phyloP scores from a whole-genome alignment of 2,329 filamentous ascomycete species.

The Fusarium poae region DNA sequence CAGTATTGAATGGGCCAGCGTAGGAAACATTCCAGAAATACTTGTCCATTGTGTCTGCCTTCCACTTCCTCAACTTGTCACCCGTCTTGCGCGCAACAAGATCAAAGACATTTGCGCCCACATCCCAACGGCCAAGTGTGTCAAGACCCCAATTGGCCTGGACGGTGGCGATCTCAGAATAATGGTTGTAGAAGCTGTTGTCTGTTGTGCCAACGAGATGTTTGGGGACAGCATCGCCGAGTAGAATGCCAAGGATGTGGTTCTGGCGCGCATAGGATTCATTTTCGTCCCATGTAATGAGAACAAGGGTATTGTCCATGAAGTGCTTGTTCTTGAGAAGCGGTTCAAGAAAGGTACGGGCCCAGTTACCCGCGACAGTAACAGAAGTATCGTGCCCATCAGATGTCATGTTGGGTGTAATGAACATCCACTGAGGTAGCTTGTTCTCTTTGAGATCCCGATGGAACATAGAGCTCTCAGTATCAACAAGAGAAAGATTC shows the following conservation, averaged over 20 bases:
- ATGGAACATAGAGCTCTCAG: constrained; percentile 69
- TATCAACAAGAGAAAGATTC: constrained; percentile 67
- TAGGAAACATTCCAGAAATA: constrained; percentile 68
- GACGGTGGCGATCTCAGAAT: constrained; percentile 75
- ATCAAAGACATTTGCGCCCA: constrained; percentile 77
- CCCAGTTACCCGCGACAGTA: constrained; percentile 76
- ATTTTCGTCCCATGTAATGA: constrained; percentile 86
- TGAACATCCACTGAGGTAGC: constrained; percentile 79
- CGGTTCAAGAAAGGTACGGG: constrained; percentile 75
- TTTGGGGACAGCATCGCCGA: constrained; percentile 79
- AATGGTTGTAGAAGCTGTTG: constrained; percentile 78
- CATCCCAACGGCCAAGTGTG: constrained; percentile 78
- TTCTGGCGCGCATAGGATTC: constrained; percentile 76
- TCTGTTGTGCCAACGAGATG: constrained; percentile 77
- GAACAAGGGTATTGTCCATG: constrained; percentile 79
- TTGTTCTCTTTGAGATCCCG: constrained; percentile 72
- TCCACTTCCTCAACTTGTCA: constrained; percentile 61
- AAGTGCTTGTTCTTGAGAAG: constrained; percentile 78
- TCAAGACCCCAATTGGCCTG: constrained; percentile 77
- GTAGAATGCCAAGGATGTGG: constrained; percentile 75
- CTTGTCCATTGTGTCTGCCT: constrained; percentile 53
- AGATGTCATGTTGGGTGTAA: constrained; percentile 80
- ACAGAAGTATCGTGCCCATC: constrained; percentile 82
- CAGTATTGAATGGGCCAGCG: constrained; percentile 61
- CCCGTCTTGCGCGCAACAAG: constrained; percentile 72